These are phyloP conservation scores for Allantophomopsis cytisporea DNA, from an alignment of 2,329 filamentous ascomycete species.

Conservation along the genomic window DNA sequence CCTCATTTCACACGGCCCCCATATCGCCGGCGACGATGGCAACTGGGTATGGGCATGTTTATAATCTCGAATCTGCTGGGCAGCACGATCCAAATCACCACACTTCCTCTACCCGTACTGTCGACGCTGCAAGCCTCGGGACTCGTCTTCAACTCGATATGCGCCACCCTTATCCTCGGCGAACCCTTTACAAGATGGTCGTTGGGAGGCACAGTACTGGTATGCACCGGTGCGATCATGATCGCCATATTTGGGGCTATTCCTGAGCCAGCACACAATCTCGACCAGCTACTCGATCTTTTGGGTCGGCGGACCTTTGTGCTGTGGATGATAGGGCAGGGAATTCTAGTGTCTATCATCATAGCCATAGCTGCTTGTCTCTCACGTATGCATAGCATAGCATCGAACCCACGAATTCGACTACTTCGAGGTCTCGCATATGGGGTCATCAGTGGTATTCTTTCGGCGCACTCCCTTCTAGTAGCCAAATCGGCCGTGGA, in stretches of 20 bases:
- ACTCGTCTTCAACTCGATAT: constrained; percentile 96
- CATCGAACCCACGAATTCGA: constrained; percentile 52
- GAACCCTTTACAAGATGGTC: constrained; percentile 94
- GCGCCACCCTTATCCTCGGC: constrained; percentile 81
- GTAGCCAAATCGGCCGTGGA: constrained; percentile 96
- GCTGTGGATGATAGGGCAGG: constrained; percentile 77
- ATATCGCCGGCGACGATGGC: constrained; percentile 85
- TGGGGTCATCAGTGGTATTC: constrained; percentile 78
- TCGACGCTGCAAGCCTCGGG: constrained; percentile 93
- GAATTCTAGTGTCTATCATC: constrained; percentile 56
- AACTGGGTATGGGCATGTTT: constrained; percentile 96
- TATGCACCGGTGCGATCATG: constrained; percentile 75
- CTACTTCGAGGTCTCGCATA: constrained; percentile 75
- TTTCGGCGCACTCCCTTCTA: constrained; percentile 86
- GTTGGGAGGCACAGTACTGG: constrained; percentile 77
- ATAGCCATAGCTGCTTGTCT: constrained; percentile 47
- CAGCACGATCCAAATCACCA: constrained; percentile 95
- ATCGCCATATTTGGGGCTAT: constrained; percentile 93
- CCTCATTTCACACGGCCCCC: constrained; percentile 73
- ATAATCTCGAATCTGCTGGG: constrained; percentile 87
- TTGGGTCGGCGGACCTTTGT: constrained; percentile 66
- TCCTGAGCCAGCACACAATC: constrained; percentile 77
- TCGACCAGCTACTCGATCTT: constrained; percentile 68
- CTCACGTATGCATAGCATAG: constrained; percentile 34
- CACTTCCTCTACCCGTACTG: constrained; percentile 81